Evolutionary conservation across 805 yeast species (phyloP).

Genomic region (Candida morakotiae): DNA sequence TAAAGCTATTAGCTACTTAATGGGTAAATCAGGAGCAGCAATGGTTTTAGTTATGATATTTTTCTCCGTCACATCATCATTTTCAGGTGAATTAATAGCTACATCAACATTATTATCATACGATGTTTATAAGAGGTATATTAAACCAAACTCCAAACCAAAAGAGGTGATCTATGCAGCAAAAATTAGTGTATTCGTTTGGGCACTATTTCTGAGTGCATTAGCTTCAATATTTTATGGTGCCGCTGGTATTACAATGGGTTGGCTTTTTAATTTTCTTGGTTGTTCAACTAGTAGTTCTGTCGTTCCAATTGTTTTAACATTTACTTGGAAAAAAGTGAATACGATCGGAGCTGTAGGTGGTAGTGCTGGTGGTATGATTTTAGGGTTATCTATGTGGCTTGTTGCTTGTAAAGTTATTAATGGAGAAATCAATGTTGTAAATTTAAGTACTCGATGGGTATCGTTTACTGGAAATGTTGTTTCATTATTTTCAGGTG

Average conservation of each 20-base stretch:
- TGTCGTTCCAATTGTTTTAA: constrained; percentile 18
- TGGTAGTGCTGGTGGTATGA: constrained; percentile 35
- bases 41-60: constrained; percentile 29
- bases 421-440: constrained; percentile 32
- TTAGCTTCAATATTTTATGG: constrained; percentile 21
- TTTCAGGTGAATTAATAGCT: constrained; percentile 40
- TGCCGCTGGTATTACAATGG: constrained; percentile 25
- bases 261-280: constrained; percentile 34
- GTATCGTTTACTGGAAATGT: constrained; percentile 42
- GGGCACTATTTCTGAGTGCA: constrained; percentile 18
- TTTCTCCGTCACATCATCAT: constrained; percentile 39
- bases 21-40: constrained; percentile 26
- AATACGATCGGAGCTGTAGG: constrained; percentile 33
- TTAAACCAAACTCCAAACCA: constrained; percentile 19
- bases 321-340: constrained; percentile 28
- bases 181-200: constrained; percentile 16
- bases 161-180: constrained; percentile 20
- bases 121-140: constrained; percentile 22
- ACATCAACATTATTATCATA: constrained; percentile 30
- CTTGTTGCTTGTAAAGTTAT: constrained; percentile 30
- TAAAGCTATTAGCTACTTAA: constrained; percentile 16
- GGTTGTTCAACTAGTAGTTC: constrained; percentile 25
- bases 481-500: constrained; percentile 34
- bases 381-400: constrained; percentile 35
- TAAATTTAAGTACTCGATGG: constrained; percentile 29